These are phyloP conservation scores for Dichotomopilus funicola DNA, from an alignment of 2,329 filamentous ascomycete genomes.

Conservation along the genomic window DNA sequence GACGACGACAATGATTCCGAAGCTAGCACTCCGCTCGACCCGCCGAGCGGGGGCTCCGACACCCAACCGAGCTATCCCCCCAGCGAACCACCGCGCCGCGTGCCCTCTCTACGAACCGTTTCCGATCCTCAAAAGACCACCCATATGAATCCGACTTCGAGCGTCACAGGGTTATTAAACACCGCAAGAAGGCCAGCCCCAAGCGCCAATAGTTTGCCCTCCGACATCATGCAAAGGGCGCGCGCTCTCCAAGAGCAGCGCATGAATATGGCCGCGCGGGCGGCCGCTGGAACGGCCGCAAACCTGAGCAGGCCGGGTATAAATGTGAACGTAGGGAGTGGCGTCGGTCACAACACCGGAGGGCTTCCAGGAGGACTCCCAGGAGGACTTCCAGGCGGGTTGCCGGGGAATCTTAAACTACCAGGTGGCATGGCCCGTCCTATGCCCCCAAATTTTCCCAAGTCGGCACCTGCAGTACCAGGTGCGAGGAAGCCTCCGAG, in stretches of 20 bases:
- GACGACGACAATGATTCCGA: slow-evolving; percentile 42
- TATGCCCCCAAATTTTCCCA: slow-evolving; percentile 42
- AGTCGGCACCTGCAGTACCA: slow-evolving; percentile 47
- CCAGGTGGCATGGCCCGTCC: slow-evolving; percentile 40
- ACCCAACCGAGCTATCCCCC: slow-evolving; percentile 16
- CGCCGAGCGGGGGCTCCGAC: slow-evolving; percentile 28
- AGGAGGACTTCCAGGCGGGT: slow-evolving; percentile 38
- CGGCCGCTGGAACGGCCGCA: slow-evolving; percentile 7
- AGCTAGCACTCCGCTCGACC: slow-evolving; percentile 43
- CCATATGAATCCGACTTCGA: slow-evolving; percentile 75
- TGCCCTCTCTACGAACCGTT: slow-evolving; percentile 53
- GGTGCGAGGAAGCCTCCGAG: slow-evolving; percentile 40
- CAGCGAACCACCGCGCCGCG: slow-evolving; percentile 40
- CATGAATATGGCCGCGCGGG: slow-evolving; percentile 27
- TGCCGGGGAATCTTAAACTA: slow-evolving; percentile 38
- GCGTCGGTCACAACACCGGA: slow-evolving; percentile 17
- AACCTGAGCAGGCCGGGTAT: no score
- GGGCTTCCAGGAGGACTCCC: slow-evolving; percentile 39
- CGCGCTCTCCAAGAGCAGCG: slow-evolving; percentile 32
- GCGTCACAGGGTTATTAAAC: slow-evolving; percentile 69
- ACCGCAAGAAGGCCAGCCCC: slow-evolving; percentile 49
- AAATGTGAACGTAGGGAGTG: slow-evolving; percentile 12
- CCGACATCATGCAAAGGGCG: slow-evolving; percentile 36
- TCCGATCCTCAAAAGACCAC: slow-evolving; percentile 49
- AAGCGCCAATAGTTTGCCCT: slow-evolving; percentile 33